These are phyloP conservation scores for Neurospora sp. DNA, from an alignment of 495 filamentous ascomycete genomes.

Conservation along the genomic window DNA sequence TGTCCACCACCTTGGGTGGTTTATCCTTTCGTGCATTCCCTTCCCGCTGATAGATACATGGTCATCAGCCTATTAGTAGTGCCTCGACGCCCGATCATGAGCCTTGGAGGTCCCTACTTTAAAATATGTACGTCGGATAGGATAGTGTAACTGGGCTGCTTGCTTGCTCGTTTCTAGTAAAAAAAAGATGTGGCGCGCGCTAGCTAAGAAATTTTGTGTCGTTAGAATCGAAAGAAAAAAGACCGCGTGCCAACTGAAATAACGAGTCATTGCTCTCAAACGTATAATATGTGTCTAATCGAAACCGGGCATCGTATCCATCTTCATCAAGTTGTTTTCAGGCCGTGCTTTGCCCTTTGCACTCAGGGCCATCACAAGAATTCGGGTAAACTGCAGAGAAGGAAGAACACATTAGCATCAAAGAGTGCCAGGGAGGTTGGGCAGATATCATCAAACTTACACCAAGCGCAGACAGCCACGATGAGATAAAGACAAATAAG, in stretches of 20 bases:
- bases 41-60: neutral
- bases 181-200: neutral
- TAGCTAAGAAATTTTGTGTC: neutral
- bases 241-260: neutral
- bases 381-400: neutral
- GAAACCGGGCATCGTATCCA: neutral
- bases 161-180: neutral
- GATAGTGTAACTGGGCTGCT: neutral
- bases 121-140: neutral
- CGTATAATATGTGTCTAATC: neutral
- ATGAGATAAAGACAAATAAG: slow-evolving; percentile 65
- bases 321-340: neutral
- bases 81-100: neutral
- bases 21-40: neutral
- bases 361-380: neutral
- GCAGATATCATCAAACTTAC: slow-evolving; percentile 23
- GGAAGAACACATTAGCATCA: neutral
- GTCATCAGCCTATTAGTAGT: neutral
- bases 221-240: neutral
- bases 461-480: slow-evolving; percentile 50
- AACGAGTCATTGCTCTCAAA: neutral
- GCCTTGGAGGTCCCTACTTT: neutral
- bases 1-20: neutral
- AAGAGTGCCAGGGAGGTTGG: neutral
- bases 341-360: neutral